These are phyloP conservation scores for Rhizopogon vesiculosus DNA, from an alignment of 768 basidiomycete species.

Conservation along the genomic window DNA sequence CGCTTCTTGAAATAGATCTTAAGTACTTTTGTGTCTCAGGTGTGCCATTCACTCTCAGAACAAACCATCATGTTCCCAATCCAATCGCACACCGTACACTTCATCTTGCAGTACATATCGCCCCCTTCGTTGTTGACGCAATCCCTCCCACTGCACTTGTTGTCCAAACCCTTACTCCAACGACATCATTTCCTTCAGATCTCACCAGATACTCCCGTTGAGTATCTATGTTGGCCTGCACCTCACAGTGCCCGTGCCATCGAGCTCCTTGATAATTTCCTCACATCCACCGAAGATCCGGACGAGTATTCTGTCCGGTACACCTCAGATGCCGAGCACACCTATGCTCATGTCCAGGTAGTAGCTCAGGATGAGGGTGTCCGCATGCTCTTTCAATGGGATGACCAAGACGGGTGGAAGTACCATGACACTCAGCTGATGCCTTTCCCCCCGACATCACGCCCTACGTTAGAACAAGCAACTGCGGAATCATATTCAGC, in stretches of 20 bases:
- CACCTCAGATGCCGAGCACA: conserved; percentile 44
- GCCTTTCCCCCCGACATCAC: conserved; percentile 57
- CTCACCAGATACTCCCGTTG: conserved; percentile 39
- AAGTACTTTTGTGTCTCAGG: background rate
- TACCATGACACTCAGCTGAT: conserved; percentile 67
- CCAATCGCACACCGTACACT: conserved; percentile 34
- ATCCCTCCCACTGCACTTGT: conserved; percentile 55
- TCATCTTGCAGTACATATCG: conserved; percentile 54
- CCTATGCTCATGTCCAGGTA: conserved; percentile 55
- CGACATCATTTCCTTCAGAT: conserved; percentile 63
- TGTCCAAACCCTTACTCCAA: conserved; percentile 56
- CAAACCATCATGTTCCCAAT: conserved; percentile 29
- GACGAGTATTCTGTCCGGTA: conserved; percentile 29
- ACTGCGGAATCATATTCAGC: conserved; percentile 14
- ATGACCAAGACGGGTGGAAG: conserved; percentile 50
- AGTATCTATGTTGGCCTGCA: conserved; percentile 70
- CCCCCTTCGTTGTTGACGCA: conserved; percentile 42
- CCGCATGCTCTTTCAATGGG: conserved; percentile 69
- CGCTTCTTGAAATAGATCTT: background rate
- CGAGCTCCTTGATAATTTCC: conserved; percentile 40
- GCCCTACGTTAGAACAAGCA: conserved; percentile 19
- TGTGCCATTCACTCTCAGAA: background rate
- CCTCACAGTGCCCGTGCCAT: conserved; percentile 29
- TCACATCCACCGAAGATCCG: conserved; percentile 21
- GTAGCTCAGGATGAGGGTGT: conserved; percentile 32